Base-by-base conservation (phyloP, 2,329 filamentous ascomycete genomes). In the Colletotrichum aenigma region DNA sequence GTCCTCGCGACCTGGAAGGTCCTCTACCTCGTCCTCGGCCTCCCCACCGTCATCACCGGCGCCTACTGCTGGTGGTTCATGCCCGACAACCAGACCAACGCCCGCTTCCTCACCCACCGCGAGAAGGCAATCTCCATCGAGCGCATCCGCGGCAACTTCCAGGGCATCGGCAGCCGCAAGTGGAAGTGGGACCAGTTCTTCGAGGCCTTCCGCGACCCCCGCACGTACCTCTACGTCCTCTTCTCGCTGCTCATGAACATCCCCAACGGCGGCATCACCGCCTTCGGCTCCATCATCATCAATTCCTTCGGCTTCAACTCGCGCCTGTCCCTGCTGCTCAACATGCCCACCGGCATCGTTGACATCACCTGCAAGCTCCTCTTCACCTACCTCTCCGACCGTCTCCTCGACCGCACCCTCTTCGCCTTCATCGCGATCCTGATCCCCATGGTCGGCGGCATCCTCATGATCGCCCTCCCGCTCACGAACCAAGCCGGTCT, bases 1-100 rank as follows among this genome's bases (percentile, higher is more conserved):
- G 36, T 60, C 26, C 61, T 79, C 32, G 75, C 64, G 30, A 77
- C 77, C 4, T 80, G 78, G 79, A 79, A 78, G 72, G 70, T 79
- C 3, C 66, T 80, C 26, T 83, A 80, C 74, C 79, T 82, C 21
- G 77, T 83, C 10, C 78, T 82, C 5, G 81, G 82, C 18, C 26
- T 81, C 9, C 80, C 81, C 2, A 80, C 81, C 43, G 30, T 81
- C 76, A 74, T 76, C 70, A 66, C 78, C 26, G 52, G 65, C 62
- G 66, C 66, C 72, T 32, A 70, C 66, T 80, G 70, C 71, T 80
- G 70, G 78, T 79, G 52, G 75, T 79, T 65, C 32, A 72, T 94
- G 5, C 89, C 92, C 1, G 89, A 93, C 78, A 86, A 88, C 4
- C 90, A 90, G 0, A 87, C 90, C 58, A 91, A 88, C 0, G 91